Percentiles rank a stretch among this genome's conserved stretches.
These are phyloP conservation scores for Cicer pinnatifidum DNA, from an alignment of 306 rosid genomes.

Conservation along the genomic window DNA sequence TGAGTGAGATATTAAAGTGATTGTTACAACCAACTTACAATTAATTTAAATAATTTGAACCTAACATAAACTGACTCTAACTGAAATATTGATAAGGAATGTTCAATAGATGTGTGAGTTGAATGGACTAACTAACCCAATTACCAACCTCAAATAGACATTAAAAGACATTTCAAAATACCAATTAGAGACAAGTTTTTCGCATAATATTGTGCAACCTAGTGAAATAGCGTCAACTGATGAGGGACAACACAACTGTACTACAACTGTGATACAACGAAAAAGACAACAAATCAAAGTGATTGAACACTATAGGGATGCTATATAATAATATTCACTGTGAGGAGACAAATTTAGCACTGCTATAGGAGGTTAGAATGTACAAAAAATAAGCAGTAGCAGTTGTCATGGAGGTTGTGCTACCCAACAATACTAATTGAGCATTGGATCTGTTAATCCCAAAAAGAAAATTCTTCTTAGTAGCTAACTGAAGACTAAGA, in stretches of 20 bases:
- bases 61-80: constrained; percentile 49
- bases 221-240: constrained; percentile 3
- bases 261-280: too few species aligned
- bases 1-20: too few species aligned
- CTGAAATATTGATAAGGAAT: background rate
- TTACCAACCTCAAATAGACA: background rate
- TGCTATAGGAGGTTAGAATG: constrained; percentile 69
- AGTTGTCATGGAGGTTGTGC: constrained; percentile 81
- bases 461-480: constrained; percentile 56
- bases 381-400: constrained; percentile 81
- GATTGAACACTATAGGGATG: background rate
- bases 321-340: constrained; percentile 54
- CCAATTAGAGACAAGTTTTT: constrained; percentile 18
- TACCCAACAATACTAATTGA: constrained; percentile 61
- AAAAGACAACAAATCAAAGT: background rate
- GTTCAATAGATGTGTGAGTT: background rate
- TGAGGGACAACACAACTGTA: background rate
- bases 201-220: background rate
- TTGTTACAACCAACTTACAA: too few species aligned
- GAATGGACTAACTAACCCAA: background rate
- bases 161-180: background rate
- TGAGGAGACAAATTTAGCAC: constrained; percentile 56
- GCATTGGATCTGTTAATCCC: constrained; percentile 62
- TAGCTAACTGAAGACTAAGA: constrained; percentile 62
- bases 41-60: too few species aligned